Evolutionary conservation across 2,329 filamentous ascomycete species (phyloP), one percentile per base, ranked within the genome.

Genomic region (Fusarium nygamai): DNA sequence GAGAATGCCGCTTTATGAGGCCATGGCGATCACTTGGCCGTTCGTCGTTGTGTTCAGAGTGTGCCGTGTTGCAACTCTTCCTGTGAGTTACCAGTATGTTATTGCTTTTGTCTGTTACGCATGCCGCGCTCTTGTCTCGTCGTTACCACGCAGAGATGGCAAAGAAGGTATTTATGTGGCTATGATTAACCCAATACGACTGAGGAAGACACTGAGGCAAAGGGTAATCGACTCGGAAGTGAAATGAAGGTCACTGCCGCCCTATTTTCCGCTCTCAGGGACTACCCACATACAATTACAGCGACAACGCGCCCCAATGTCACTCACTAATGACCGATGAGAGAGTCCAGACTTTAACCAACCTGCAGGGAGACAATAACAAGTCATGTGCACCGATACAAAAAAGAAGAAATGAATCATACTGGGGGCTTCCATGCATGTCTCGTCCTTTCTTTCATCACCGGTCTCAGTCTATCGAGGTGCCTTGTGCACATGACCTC

Each of bases 341-440:
- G 24, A 24, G 29, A 33, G 12, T 58, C 38, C 31, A 56, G 47
- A 61, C 29, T 27, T 20, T 19, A 46, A 6, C 29, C 33, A 33
- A 50, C 43, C 61, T 59, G 71, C 64, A 72, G 53, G 61, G 61
- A 61, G 53, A 73, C 29, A 67, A 16, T 22, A 54, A 41, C 56
- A 51, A 56, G 50, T 56, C 51, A 39, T 36, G 24, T 39, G 38
- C 17, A 9, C 34, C 16, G 12, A 56, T 29, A 16, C n/a, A 50
- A 46, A 61, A 34, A 44, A 60, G 41, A 68, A 62, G 57, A 20
- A 62, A 71, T 59, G 41, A 47, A 56, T 44, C 43, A 44, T 31
- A 36, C 46, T 39, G 59, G 20, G n/a, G 38, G 33, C 57, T 61
- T 59, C 29, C 20, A n/a, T 48, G 36, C 53, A 22, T 57, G 38